Conservation (phyloP, 768 basidiomycete genomes). For the Lactifluus echinatus region DNA sequence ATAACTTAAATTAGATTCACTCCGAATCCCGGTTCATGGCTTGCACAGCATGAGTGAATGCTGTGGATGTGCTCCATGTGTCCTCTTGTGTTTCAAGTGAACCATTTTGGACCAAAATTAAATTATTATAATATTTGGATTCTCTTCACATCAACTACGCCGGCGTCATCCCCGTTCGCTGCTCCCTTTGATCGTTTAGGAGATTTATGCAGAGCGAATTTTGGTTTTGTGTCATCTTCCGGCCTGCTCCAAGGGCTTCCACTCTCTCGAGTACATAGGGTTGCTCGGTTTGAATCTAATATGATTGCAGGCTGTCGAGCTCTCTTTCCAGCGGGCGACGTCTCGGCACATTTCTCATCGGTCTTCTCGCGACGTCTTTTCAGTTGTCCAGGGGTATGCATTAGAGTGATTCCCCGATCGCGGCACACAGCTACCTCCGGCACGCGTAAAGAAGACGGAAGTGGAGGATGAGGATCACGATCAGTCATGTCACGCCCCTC, state of each 20-base stretch:
- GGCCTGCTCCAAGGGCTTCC: not conserved
- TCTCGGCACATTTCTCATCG: not conserved
- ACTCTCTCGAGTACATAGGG: not conserved
- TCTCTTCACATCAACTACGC: not conserved
- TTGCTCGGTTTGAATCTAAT: not conserved
- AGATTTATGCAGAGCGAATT: not conserved
- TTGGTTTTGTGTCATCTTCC: not conserved
- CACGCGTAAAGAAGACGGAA: not conserved
- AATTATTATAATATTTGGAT: too few relatives aligned
- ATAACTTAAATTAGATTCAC: too few relatives aligned
- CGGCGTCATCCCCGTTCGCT: not conserved
- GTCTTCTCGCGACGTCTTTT: conserved; percentile 2
- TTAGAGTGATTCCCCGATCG: not conserved
- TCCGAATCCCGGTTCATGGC: too few relatives aligned
- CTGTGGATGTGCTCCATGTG: too few relatives aligned
- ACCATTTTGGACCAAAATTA: too few relatives aligned
- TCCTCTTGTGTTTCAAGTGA: too few relatives aligned
- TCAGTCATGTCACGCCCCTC: not conserved
- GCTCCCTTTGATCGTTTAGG: not conserved
- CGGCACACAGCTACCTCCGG: not conserved
- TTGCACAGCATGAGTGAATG: too few relatives aligned
- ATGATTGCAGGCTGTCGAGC: not conserved
- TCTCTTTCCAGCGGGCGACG: not conserved
- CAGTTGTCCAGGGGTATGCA: not conserved
- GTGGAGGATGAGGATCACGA: not conserved